Percentiles rank a stretch among this genome's conserved stretches.
phyloP scores from a whole-genome alignment of 2,329 filamentous ascomycete genomes.

The Talaromyces rugulosus region DNA sequence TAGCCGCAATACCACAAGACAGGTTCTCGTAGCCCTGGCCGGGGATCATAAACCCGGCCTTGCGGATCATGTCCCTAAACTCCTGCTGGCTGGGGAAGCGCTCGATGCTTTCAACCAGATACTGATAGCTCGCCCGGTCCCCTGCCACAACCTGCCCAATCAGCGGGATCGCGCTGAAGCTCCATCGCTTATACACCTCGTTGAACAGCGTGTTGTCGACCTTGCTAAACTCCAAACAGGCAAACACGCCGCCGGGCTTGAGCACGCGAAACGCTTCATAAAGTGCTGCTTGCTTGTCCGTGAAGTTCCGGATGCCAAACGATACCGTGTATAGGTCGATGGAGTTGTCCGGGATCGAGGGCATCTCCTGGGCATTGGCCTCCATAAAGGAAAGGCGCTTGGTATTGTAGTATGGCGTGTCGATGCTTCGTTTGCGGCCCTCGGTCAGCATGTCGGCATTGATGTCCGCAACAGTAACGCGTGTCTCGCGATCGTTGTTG shows the following conservation, averaged over 20 bases:
- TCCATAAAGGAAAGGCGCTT: conserved; percentile 69
- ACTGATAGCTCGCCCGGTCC: conserved; percentile 95
- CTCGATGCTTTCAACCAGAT: conserved; percentile 97
- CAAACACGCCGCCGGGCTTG: conserved; percentile 92
- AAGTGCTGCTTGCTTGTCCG: conserved; percentile 78
- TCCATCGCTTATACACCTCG: conserved; percentile 89
- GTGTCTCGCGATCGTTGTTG: conserved; percentile 73
- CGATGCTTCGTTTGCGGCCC: conserved; percentile 70
- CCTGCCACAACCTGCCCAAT: conserved; percentile 94
- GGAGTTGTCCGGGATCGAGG: conserved; percentile 60
- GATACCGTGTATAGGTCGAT: conserved; percentile 96
- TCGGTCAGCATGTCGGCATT: conserved; percentile 92
- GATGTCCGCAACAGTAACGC: conserved; percentile 91
- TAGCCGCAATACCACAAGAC: conserved; percentile 87
- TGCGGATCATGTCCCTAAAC: conserved; percentile 60
- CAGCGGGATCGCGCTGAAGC: conserved; percentile 86
- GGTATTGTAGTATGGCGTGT: conserved; percentile 56
- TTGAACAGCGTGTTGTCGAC: conserved; percentile 75
- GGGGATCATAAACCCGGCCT: conserved; percentile 78
- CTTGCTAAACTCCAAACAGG: conserved; percentile 92
- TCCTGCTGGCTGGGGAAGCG: conserved; percentile 80
- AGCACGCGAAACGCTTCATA: conserved; percentile 81
- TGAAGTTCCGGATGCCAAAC: conserved; percentile 97
- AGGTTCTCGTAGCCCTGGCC: conserved; percentile 84
- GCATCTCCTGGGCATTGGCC: conserved; percentile 79